Evolutionary conservation across 192 early-diverging fungal species (phyloP).

Genomic region (Fimicolochytrium jonesii): DNA sequence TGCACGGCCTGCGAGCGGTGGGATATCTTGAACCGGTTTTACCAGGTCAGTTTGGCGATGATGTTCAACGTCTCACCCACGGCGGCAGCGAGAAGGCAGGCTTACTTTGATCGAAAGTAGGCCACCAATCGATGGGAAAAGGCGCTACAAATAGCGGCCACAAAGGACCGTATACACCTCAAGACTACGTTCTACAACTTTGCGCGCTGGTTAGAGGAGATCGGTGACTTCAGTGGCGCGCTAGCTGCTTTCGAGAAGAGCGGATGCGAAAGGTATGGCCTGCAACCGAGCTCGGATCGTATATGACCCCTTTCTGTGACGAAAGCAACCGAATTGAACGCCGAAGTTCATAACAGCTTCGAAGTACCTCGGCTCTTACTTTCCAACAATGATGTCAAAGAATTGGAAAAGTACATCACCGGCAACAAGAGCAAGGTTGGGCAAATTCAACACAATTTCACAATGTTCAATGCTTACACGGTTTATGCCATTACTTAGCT

Average conservation of each 20-base stretch:
- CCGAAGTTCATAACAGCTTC: slow-evolving; percentile 4
- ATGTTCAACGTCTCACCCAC: neutral
- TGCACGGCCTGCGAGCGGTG: slow-evolving; percentile 26
- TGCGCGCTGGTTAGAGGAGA: slow-evolving; percentile 40
- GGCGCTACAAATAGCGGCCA: slow-evolving; percentile 42
- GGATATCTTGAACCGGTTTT: slow-evolving; percentile 40
- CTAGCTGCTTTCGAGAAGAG: slow-evolving; percentile 53
- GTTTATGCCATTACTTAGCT: slow-evolving; percentile 8
- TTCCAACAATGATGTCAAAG: slow-evolving; percentile 11
- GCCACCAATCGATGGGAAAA: slow-evolving; percentile 37
- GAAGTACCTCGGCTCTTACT: slow-evolving; percentile 36
- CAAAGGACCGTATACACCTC: slow-evolving; percentile 41
- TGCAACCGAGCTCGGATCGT: no score
- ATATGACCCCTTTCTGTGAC: no score
- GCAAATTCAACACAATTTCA: no score
- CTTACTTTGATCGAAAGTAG: slow-evolving; percentile 2
- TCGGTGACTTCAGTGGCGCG: slow-evolving; percentile 45
- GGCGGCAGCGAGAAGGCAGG: no score
- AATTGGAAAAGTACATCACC: slow-evolving; percentile 37
- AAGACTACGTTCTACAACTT: slow-evolving; percentile 43
- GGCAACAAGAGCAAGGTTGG: slow-evolving; percentile 6
- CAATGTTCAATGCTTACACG: neutral
- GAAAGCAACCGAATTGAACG: no score
- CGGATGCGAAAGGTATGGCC: slow-evolving; percentile 12
- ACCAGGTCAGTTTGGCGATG: slow-evolving; percentile 29